Evolutionary conservation across 768 basidiomycete genomes (phyloP).

Genomic region (Rhodotorula sphaerocarpa): DNA sequence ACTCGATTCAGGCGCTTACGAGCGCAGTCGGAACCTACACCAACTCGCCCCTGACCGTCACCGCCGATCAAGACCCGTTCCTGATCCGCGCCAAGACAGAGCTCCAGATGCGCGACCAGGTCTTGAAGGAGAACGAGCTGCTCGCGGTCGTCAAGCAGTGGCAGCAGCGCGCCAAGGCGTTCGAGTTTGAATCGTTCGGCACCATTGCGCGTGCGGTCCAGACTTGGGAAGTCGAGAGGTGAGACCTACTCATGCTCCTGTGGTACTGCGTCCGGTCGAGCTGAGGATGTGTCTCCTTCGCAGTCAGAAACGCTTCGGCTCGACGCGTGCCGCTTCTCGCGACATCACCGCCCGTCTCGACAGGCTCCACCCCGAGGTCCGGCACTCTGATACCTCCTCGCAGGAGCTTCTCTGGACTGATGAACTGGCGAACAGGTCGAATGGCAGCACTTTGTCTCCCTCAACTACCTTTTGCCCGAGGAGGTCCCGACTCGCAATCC

Average conservation of each 20-base stretch:
- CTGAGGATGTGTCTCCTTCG: too few species aligned
- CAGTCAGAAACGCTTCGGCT: too few species aligned
- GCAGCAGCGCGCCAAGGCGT: constrained; percentile 5
- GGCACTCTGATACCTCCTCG: too few species aligned
- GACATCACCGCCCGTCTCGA: neutral
- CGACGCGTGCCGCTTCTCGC: neutral
- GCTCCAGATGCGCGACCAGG: constrained; percentile 6
- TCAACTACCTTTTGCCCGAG: constrained; percentile 21
- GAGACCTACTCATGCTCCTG: too few species aligned
- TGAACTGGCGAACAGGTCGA: too few species aligned
- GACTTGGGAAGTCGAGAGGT: constrained; percentile 9
- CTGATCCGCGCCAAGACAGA: constrained; percentile 8
- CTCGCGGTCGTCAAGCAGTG: neutral
- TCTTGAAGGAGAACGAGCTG: constrained; percentile 22
- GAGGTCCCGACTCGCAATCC: neutral
- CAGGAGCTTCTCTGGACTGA: too few species aligned
- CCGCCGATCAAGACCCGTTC: constrained; percentile 11
- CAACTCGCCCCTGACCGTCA: neutral
- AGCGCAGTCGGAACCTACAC: neutral
- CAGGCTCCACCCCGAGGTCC: too few species aligned
- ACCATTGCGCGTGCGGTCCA: neutral
- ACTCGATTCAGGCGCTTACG: constrained; percentile 2
- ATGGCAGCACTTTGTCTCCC: constrained; percentile 15
- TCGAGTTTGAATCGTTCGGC: constrained; percentile 4
- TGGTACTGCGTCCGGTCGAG: too few species aligned